Base-by-base conservation (phyloP, 2,329 filamentous ascomycete species). In the Huntiella abstrusa region DNA sequence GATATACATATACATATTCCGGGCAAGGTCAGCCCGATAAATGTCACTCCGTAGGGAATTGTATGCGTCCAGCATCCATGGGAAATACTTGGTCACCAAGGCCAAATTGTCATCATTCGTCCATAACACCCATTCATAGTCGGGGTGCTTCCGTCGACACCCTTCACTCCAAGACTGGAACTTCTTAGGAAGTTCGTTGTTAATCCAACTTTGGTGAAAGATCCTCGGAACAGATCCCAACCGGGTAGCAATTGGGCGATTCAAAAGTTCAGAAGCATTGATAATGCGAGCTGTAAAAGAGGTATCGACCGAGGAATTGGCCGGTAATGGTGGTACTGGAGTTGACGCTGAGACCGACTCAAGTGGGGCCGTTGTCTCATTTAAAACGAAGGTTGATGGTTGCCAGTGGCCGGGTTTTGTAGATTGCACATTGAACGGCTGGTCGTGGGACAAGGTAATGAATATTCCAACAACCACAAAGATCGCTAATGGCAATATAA, bases 41-140 rank as follows among this genome's bases (percentile, higher is more conserved):
- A 61, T 61, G 4, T 55, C 54, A 12, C 56, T 54, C 1, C 55
- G 55, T 15, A 61, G 51, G 5, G 45, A 52, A n/a, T 54, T 50
- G 38, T 57, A 60, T 16, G 54, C 53, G 8, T 55, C 51, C 39
- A 55, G 47, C 35, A 60, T 50, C 57, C 54, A 59, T 0, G 60
- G 58, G 44, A 59, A 59, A 45, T 57, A 53, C 43, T 47, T 55
- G 37, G 54, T 47, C 8, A 60, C 58, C 34, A 62, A 52, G n/a
- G 52, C 51, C 35, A 58, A 52, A 49, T 61, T 62, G 43, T 61
- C 59, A 34, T 59, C 54, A 42, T 61, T 58, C 3, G 60, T 60
- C 59, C 59, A 62, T 11, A 62, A 49, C 17, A 61, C 58, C 55
- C 57, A 61, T 49, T 62, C 58, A 54, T 58, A 61, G 42, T 58